These are phyloP conservation scores for Mycena floridula DNA, from an alignment of 768 basidiomycete species.

Conservation along the genomic window DNA sequence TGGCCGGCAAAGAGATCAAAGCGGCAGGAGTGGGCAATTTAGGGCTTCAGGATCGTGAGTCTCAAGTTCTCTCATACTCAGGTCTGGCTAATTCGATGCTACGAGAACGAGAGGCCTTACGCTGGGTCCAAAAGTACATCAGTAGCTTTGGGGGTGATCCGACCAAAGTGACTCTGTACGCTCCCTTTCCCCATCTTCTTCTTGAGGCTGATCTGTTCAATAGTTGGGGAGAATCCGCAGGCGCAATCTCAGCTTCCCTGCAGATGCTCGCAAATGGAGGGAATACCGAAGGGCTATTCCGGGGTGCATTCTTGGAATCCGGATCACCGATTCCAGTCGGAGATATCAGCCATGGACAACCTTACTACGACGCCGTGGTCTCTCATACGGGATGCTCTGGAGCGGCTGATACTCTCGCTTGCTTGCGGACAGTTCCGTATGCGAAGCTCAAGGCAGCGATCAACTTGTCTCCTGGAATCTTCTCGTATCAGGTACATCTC, in stretches of 20 bases:
- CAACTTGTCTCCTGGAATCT: slow-evolving; percentile 34
- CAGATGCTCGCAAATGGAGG: slow-evolving; percentile 45
- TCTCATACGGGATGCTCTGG: slow-evolving; percentile 32
- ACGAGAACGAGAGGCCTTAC: slow-evolving; percentile 47
- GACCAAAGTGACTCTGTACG: slow-evolving; percentile 51
- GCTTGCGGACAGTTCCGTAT: slow-evolving; percentile 35
- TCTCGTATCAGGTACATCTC: slow-evolving; percentile 40
- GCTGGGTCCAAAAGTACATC: slow-evolving; percentile 68
- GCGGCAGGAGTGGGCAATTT: slow-evolving; percentile 51
- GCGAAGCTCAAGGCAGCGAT: slow-evolving; percentile 34
- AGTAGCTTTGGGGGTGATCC: slow-evolving; percentile 60
- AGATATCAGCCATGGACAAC: slow-evolving; percentile 37
- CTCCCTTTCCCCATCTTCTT: not conserved
- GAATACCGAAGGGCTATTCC: slow-evolving; percentile 40
- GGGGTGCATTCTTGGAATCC: slow-evolving; percentile 45
- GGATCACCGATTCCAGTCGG: slow-evolving; percentile 42
- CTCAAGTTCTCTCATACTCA: not conserved
- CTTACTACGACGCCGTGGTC: slow-evolving; percentile 39
- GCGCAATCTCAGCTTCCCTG: slow-evolving; percentile 44
- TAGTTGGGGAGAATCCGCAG: slow-evolving; percentile 38
- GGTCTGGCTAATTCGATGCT: too few species aligned
- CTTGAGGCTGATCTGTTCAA: not conserved
- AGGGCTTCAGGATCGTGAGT: slow-evolving; percentile 61
- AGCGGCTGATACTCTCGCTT: slow-evolving; percentile 34
- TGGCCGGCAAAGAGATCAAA: slow-evolving; percentile 45